phyloP scores from a whole-genome alignment of 768 basidiomycete species.

The Hypsizygus marmoreus region DNA sequence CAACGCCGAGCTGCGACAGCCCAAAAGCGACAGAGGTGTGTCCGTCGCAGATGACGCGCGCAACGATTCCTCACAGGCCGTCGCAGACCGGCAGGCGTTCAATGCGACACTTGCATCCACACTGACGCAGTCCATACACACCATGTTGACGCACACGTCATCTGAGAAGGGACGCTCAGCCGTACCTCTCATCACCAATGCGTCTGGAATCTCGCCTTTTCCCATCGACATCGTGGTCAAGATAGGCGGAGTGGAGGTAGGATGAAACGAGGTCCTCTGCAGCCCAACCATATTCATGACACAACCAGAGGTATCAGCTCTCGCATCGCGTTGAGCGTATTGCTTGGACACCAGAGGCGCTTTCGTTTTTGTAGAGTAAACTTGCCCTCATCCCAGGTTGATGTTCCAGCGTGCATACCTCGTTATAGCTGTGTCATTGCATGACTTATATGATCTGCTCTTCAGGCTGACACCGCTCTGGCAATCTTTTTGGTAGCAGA shows the following conservation, averaged over 20 bases:
- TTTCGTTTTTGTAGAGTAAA: too few species aligned
- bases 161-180: constrained; percentile 74
- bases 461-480: too few species aligned
- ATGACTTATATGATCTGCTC: too few species aligned
- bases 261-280: too few species aligned
- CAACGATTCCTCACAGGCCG: not conserved
- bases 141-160: constrained; percentile 76
- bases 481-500: too few species aligned
- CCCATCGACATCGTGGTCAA: constrained; percentile 71
- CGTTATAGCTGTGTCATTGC: too few species aligned
- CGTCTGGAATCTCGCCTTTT: constrained; percentile 77
- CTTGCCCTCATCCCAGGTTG: too few species aligned
- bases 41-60: not conserved
- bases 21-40: constrained; percentile 62
- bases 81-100: constrained; percentile 50
- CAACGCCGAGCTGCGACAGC: constrained; percentile 78
- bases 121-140: constrained; percentile 65
- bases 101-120: constrained; percentile 59
- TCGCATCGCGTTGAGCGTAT: too few species aligned
- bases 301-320: too few species aligned
- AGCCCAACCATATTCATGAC: too few species aligned
- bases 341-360: too few species aligned
- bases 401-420: too few species aligned
- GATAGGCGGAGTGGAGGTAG: constrained; percentile 67
- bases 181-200: constrained; percentile 81